Evolutionary conservation across 1,139 yeast genomes (phyloP).

Genomic region (Yueomyces sp.): DNA sequence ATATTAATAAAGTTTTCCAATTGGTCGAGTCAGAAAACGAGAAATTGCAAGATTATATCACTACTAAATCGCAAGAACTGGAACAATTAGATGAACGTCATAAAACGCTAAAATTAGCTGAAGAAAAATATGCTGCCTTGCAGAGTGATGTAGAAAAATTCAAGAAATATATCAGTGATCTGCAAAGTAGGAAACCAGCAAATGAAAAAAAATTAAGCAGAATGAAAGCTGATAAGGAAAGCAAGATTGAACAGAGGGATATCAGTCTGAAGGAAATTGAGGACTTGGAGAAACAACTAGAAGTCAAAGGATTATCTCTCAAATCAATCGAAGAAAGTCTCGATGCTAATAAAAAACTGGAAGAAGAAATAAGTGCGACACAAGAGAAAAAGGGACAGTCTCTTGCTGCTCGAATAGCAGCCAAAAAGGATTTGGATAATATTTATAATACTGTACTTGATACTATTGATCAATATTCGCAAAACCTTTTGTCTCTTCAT

Average conservation of each 20-base stretch:
- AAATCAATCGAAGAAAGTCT: conserved; percentile 31
- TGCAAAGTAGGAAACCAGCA: conserved; percentile 49
- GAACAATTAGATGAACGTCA: conserved; percentile 23
- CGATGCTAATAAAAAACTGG: conserved; percentile 34
- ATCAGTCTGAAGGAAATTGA: conserved; percentile 28
- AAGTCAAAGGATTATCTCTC: conserved; percentile 45
- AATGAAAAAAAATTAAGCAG: conserved; percentile 50
- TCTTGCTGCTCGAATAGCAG: conserved; percentile 30
- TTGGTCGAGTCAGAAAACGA: too few species aligned
- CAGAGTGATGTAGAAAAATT: conserved; percentile 64
- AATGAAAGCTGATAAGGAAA: conserved; percentile 40
- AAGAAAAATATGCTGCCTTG: conserved; percentile 48
- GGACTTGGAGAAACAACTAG: conserved; percentile 35
- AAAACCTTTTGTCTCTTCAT: conserved; percentile 18
- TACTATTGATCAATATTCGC: conserved; percentile 24
- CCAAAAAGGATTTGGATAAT: conserved; percentile 35
- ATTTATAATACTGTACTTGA: conserved; percentile 39
- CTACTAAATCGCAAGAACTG: too few species aligned
- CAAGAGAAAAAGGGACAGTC: conserved; percentile 30
- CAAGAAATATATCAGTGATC: conserved; percentile 54
- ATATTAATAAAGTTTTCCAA: too few species aligned
- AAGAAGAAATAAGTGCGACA: conserved; percentile 34
- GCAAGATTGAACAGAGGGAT: conserved; percentile 9
- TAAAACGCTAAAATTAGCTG: conserved; percentile 33
- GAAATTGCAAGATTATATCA: too few species aligned